A percentile compares a stretch with the other conserved stretches of the same genome.
Conservation (phyloP, 805 yeast genomes). For the Ogataea nonfermentans region DNA sequence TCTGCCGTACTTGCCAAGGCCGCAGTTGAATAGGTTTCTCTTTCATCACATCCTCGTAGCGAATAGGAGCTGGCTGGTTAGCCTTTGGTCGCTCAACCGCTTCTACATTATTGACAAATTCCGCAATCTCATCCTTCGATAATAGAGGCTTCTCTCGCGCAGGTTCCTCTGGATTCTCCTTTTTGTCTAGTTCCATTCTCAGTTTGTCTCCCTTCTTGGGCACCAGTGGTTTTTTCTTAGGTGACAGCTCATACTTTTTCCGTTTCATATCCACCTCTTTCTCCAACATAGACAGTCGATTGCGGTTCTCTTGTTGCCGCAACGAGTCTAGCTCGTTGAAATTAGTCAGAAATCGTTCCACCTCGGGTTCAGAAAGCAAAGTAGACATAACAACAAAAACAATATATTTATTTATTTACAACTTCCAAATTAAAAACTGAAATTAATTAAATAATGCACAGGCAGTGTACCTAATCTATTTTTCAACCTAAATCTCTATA, state of each 20-base stretch:
- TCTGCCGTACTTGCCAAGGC: no score
- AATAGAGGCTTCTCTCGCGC: not conserved
- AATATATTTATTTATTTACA: no score
- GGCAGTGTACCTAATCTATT: constrained; percentile 5
- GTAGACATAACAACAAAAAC: constrained; percentile 7
- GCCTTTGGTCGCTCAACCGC: not conserved
- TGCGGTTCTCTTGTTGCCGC: constrained; percentile 22
- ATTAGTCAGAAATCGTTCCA: constrained; percentile 25
- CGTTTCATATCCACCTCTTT: constrained; percentile 23
- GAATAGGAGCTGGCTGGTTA: not conserved
- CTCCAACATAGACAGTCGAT: constrained; percentile 19
- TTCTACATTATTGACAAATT: not conserved
- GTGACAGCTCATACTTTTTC: constrained; percentile 20
- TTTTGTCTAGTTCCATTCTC: no score
- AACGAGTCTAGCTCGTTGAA: constrained; percentile 20
- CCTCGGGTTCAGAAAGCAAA: constrained; percentile 23
- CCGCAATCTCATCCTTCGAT: not conserved
- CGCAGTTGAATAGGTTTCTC: not conserved
- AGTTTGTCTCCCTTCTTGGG: constrained; percentile 26
- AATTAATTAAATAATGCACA: not conserved
- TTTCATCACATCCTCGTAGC: constrained; percentile 2
- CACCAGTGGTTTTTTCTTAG: constrained; percentile 25
- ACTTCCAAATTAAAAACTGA: not conserved
- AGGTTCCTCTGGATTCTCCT: not conserved
- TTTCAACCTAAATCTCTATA: no score